Conservation (phyloP, 106 monocot genomes). For the Allium cepa region DNA sequence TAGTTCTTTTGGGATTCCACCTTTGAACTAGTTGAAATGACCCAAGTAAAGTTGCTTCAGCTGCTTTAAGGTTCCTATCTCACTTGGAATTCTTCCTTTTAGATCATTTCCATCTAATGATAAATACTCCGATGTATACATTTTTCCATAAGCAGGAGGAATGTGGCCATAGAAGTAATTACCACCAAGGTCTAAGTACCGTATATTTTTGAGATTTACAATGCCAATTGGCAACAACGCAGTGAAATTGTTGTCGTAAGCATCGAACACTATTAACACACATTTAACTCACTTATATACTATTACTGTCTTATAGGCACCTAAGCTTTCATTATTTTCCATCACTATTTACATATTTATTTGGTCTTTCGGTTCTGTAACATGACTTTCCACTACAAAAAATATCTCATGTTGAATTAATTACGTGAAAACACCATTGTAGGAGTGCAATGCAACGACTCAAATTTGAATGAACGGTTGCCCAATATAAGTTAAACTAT, state of each 20-base stretch:
- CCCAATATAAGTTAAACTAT: no score
- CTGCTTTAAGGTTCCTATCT: slow-evolving; percentile 63
- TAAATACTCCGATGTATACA: slow-evolving; percentile 53
- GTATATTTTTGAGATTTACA: slow-evolving; percentile 13
- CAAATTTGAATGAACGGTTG: no score
- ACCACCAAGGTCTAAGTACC: slow-evolving; percentile 80
- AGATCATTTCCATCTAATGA: slow-evolving; percentile 80
- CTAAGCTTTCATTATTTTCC: no score
- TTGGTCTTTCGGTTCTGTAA: no score
- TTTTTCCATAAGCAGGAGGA: slow-evolving; percentile 44
- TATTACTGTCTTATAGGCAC: no score
- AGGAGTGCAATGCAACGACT: no score
- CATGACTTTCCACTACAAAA: no score
- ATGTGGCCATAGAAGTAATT: slow-evolving; percentile 80
- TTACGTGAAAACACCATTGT: no score
- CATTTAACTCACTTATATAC: no score
- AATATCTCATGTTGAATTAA: no score
- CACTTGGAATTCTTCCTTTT: slow-evolving; percentile 55
- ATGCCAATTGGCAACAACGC: slow-evolving; percentile 37
- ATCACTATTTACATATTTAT: no score
- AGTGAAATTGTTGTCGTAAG: slow-evolving; percentile 97
- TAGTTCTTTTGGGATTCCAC: slow-evolving; percentile 68
- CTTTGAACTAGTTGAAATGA: slow-evolving; percentile 72
- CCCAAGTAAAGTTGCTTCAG: slow-evolving; percentile 74
- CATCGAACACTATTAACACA: slow-evolving; percentile 46